These are phyloP conservation scores for Pisolithus sp. DNA, from an alignment of 768 basidiomycete genomes.

Conservation along the genomic window DNA sequence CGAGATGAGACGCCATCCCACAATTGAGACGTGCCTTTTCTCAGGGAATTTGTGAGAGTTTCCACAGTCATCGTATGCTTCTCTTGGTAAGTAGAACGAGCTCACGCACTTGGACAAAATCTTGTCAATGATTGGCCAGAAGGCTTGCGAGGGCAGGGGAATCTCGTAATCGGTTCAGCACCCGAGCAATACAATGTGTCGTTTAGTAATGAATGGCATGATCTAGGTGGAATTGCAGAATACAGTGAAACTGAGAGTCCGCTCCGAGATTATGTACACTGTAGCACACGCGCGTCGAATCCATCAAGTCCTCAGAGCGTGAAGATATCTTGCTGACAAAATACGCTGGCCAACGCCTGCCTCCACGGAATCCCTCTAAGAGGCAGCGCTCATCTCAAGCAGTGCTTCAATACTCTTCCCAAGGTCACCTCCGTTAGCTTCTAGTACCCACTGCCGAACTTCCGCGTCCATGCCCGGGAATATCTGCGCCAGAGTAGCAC, in stretches of 20 bases:
- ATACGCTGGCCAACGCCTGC: neutral
- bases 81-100: no score
- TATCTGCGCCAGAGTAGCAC: conserved; percentile 78
- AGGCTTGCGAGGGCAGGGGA: no score
- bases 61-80: no score
- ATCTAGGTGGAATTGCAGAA: neutral
- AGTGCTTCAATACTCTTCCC: conserved; percentile 85
- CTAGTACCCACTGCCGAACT: conserved; percentile 82
- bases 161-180: no score
- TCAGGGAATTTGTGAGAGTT: no score
- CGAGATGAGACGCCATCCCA: no score
- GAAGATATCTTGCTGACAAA: neutral
- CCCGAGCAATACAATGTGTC: no score
- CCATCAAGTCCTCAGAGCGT: neutral
- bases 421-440: conserved; percentile 83
- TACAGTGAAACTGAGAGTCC: neutral
- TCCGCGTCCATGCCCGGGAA: conserved; percentile 81
- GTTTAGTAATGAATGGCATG: neutral
- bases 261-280: neutral
- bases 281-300: no score
- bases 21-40: no score
- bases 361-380: conserved; percentile 3
- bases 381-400: conserved; percentile 57
- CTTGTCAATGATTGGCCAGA: no score
- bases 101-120: no score